Percentiles rank a stretch among this genome's conserved stretches.
Evolutionary conservation across 345 rosid genomes (phyloP).

Genomic region (Turnera subulata): DNA sequence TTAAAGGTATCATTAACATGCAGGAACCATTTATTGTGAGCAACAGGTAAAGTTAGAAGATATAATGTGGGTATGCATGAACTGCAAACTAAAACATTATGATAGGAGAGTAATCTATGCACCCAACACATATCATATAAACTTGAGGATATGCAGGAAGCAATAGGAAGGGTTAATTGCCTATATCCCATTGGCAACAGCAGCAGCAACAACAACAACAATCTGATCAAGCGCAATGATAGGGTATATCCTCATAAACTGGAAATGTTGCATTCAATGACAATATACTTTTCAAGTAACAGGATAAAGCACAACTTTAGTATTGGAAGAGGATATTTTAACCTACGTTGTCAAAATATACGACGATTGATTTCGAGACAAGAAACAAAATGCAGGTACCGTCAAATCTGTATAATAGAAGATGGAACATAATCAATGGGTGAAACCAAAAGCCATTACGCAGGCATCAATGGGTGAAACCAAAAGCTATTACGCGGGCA

Average conservation of each 20-base stretch:
- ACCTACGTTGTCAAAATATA: background rate
- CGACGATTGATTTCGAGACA: background rate
- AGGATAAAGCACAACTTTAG: background rate
- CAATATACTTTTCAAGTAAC: too few relatives aligned
- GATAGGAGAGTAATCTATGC: too few relatives aligned
- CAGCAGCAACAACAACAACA: too few relatives aligned
- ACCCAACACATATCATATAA: too few relatives aligned
- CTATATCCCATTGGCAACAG: background rate
- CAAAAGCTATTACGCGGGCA: background rate
- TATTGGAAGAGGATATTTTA: background rate
- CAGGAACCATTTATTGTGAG: too few relatives aligned
- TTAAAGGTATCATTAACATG: too few relatives aligned
- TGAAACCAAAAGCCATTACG: background rate
- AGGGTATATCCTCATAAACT: conserved; percentile 1
- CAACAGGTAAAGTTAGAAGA: too few relatives aligned
- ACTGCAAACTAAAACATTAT: too few relatives aligned
- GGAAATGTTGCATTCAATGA: too few relatives aligned
- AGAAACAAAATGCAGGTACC: conserved; percentile 1
- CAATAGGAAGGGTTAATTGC: too few relatives aligned
- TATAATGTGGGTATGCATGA: too few relatives aligned
- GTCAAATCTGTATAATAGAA: background rate
- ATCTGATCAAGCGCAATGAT: conserved; percentile 2
- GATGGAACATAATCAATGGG: background rate
- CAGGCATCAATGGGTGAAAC: background rate
- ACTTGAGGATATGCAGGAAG: too few relatives aligned